Evolutionary conservation across 352 stramenopile genomes (phyloP).

Genomic region (Elongisporangium undulatum): DNA sequence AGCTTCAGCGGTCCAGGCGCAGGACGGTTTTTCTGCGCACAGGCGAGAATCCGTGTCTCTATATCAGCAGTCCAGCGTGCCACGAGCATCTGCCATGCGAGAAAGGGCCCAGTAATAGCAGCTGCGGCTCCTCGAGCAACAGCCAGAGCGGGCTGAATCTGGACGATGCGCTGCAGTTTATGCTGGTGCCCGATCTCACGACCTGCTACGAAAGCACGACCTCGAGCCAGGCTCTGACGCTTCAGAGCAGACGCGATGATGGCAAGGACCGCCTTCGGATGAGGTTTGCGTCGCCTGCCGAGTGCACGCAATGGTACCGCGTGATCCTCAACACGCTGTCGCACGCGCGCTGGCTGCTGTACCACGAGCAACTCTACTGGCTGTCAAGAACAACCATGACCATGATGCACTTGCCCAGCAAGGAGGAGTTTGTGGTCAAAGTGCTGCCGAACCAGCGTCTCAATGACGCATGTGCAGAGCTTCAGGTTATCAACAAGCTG

Average conservation of each 20-base stretch:
- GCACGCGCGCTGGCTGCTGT: background rate
- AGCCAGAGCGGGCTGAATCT: background rate
- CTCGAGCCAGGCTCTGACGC: background rate
- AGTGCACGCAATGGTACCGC: background rate
- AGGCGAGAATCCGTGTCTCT: conserved; percentile 18
- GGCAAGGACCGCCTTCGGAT: background rate
- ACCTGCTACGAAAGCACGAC: background rate
- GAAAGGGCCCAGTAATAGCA: background rate
- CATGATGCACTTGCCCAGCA: conserved; percentile 5
- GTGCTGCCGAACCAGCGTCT: conserved; percentile 15
- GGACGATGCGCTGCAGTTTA: background rate
- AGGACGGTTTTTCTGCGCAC: conserved; percentile 33
- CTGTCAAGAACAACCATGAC: background rate
- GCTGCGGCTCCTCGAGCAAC: background rate
- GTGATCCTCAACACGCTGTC: background rate
- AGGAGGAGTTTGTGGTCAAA: conserved; percentile 45
- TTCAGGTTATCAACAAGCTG: conserved; percentile 38
- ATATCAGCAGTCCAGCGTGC: background rate
- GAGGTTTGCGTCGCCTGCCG: background rate
- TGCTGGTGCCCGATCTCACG: background rate
- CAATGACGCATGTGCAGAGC: conserved; percentile 22
- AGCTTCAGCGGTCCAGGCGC: conserved; percentile 39
- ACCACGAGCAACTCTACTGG: background rate
- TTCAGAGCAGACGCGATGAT: background rate
- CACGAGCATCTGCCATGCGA: background rate